Percentiles rank a stretch among this genome's conserved stretches.
Evolutionary conservation across 2,329 filamentous ascomycete genomes (phyloP).

Genomic region (Aspergillus melleus): DNA sequence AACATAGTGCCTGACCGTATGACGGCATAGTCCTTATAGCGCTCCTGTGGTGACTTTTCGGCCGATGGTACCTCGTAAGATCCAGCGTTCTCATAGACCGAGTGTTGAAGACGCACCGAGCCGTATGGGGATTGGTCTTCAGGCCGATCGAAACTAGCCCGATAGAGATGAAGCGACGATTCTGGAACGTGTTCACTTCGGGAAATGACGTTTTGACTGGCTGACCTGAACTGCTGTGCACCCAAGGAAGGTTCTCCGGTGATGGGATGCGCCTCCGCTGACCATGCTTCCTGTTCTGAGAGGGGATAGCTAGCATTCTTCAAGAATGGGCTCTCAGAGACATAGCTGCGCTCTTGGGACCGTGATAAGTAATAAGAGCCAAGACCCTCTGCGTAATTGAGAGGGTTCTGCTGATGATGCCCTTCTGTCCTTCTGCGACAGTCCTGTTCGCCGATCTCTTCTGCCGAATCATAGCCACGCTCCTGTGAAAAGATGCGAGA

Average conservation of each 20-base stretch:
- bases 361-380: slow-evolving; percentile 1
- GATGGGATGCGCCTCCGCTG: neutral
- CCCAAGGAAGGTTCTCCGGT: neutral
- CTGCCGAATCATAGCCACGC: neutral
- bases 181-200: neutral
- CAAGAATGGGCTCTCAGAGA: slow-evolving; percentile 7
- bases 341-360: neutral
- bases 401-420: slow-evolving; percentile 16
- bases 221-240: neutral
- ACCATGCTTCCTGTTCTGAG: slow-evolving; percentile 2
- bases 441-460: neutral
- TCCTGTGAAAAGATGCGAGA: slow-evolving; percentile 3
- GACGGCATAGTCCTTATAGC: neutral
- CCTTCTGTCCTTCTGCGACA: slow-evolving; percentile 10
- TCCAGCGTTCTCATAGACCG: neutral
- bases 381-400: slow-evolving; percentile 16
- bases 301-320: neutral
- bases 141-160: slow-evolving; percentile 11
- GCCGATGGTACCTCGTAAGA: neutral
- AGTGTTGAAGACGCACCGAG: neutral
- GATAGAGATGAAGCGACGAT: slow-evolving; percentile 10
- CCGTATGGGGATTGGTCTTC: slow-evolving; percentile 13
- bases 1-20: neutral
- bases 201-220: neutral
- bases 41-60: neutral